Evolutionary conservation across 2,329 filamentous ascomycete genomes (phyloP).

Genomic region (Knoxdaviesia proteae): DNA sequence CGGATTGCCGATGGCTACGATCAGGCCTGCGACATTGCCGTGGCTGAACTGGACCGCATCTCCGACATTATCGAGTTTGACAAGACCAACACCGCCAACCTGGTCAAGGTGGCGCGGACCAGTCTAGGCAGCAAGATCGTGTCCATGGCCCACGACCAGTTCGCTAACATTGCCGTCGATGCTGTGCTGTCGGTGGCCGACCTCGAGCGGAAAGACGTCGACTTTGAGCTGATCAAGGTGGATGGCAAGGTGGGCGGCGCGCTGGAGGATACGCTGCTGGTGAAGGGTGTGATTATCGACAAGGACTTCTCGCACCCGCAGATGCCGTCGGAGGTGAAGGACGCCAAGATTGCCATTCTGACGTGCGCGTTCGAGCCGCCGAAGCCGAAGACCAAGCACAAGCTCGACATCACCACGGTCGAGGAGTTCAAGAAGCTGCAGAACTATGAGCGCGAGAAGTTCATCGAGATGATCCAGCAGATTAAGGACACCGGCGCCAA

Average conservation of each 20-base stretch:
- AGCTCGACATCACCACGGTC: constrained; percentile 89
- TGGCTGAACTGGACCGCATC: constrained; percentile 79
- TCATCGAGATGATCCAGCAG: constrained; percentile 94
- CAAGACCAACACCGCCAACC: constrained; percentile 59
- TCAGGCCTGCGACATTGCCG: constrained; percentile 88
- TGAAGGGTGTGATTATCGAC: constrained; percentile 96
- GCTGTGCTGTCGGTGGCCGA: constrained; percentile 93
- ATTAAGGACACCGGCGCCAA: constrained; percentile 97
- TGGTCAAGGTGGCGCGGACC: constrained; percentile 87
- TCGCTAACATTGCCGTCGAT: constrained; percentile 91
- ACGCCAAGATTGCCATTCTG: constrained; percentile 93
- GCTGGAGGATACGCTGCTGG: constrained; percentile 79
- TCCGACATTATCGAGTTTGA: constrained; percentile 79
- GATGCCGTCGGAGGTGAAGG: constrained; percentile 87
- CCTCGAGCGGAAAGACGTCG: constrained; percentile 86
- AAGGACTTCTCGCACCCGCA: constrained; percentile 99
- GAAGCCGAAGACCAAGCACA: constrained; percentile 99
- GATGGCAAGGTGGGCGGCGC: constrained; percentile 93
- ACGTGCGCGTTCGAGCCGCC: constrained; percentile 97
- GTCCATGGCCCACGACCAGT: constrained; percentile 95
- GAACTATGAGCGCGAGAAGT: constrained; percentile 88
- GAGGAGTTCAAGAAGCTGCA: constrained; percentile 98
- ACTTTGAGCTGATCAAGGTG: constrained; percentile 98
- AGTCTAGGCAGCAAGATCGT: constrained; percentile 97
- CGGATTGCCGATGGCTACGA: constrained; percentile 97